phyloP scores from a whole-genome alignment of 2,329 filamentous ascomycete genomes.

The Canariomyces notabilis region DNA sequence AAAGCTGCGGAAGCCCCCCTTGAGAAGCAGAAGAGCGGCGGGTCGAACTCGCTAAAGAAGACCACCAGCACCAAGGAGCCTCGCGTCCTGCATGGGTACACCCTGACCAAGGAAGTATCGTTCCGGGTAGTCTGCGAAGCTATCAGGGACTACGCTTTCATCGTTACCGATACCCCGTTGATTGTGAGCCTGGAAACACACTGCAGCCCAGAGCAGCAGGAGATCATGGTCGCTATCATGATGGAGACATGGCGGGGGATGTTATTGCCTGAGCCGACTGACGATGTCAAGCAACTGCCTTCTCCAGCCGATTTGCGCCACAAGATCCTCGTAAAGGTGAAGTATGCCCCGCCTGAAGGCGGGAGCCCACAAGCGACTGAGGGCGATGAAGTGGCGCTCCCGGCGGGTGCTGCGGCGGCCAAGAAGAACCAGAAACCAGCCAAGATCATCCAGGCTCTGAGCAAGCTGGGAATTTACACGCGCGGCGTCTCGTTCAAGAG shows the following conservation, averaged over 20 bases:
- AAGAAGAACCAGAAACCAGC: slow-evolving; percentile 42
- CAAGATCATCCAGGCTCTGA: slow-evolving; percentile 68
- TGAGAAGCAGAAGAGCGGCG: slow-evolving; percentile 10
- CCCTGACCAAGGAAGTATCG: slow-evolving; percentile 79
- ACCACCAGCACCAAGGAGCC: slow-evolving; percentile 53
- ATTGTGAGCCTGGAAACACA: slow-evolving; percentile 94
- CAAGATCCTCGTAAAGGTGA: slow-evolving; percentile 83
- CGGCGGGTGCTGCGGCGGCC: slow-evolving; percentile 29
- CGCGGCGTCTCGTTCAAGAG: slow-evolving; percentile 76
- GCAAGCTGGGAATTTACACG: slow-evolving; percentile 75
- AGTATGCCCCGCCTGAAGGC: slow-evolving; percentile 50
- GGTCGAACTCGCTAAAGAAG: slow-evolving; percentile 12
- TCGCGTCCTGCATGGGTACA: slow-evolving; percentile 80
- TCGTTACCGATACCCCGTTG: slow-evolving; percentile 70
- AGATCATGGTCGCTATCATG: slow-evolving; percentile 91
- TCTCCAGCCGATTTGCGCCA: slow-evolving; percentile 63
- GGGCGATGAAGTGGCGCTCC: slow-evolving; percentile 29
- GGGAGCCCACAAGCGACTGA: slow-evolving; percentile 29
- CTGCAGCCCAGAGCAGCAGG: slow-evolving; percentile 73
- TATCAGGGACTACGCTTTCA: slow-evolving; percentile 75
- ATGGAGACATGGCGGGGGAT: slow-evolving; percentile 71
- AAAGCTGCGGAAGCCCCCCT: slow-evolving; percentile 3
- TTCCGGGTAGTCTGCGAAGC: slow-evolving; percentile 82
- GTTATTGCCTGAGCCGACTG: slow-evolving; percentile 54
- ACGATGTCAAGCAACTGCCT: slow-evolving; percentile 51